Conservation (phyloP, 805 yeast genomes). For the Wickerhamiella azyma region DNA sequence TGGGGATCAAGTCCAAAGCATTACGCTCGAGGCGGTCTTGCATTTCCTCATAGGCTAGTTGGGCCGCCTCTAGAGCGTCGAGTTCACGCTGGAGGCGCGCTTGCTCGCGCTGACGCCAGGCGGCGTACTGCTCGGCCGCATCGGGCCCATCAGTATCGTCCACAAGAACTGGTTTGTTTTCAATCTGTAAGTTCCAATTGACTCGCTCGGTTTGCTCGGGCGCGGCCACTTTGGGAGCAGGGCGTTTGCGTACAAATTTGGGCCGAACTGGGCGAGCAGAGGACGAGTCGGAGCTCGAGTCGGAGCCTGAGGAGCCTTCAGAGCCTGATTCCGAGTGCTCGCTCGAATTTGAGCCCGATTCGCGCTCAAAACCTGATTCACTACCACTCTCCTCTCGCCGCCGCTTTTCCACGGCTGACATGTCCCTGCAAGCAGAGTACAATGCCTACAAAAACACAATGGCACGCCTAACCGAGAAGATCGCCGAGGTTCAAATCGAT, state of each 20-base stretch:
- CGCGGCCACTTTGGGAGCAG: background rate
- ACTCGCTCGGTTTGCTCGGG: background rate
- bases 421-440: conserved; percentile 29
- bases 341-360: conserved; percentile 13
- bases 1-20: too few relatives aligned
- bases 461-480: conserved; percentile 26
- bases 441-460: conserved; percentile 27
- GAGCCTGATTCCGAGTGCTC: conserved; percentile 16
- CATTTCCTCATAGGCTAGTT: conserved; percentile 26
- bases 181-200: conserved; percentile 24
- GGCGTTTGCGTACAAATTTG: conserved; percentile 11
- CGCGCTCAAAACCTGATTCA: too few relatives aligned
- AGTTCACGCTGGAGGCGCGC: conserved; percentile 30
- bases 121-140: conserved; percentile 33
- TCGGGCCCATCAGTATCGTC: conserved; percentile 53
- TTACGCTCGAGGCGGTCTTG: conserved; percentile 22
- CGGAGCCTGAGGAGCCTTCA: conserved; percentile 10
- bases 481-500: conserved; percentile 30
- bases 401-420: conserved; percentile 8
- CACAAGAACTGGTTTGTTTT: conserved; percentile 29
- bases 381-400: conserved; percentile 16
- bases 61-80: conserved; percentile 22
- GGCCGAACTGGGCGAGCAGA: conserved; percentile 3
- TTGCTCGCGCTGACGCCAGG: conserved; percentile 33
- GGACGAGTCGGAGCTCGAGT: conserved; percentile 9